Evolutionary conservation across 768 basidiomycete genomes (phyloP).

Genomic region (Psilocybe sp.): DNA sequence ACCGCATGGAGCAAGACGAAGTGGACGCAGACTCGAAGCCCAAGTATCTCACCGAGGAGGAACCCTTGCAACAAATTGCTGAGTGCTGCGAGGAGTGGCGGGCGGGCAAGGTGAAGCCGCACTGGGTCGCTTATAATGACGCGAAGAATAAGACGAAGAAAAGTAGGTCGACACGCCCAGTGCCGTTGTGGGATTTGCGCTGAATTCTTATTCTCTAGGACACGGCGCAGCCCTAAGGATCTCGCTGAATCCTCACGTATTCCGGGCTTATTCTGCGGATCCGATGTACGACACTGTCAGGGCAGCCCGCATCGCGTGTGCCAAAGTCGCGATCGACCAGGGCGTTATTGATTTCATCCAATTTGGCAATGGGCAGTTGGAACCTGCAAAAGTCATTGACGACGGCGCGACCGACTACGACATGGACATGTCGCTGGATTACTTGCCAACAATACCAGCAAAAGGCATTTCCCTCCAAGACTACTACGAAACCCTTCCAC

Average conservation of each 20-base stretch:
- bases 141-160: slow-evolving; percentile 31
- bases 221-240: slow-evolving; percentile 59
- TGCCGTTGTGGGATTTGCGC: background rate
- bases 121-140: slow-evolving; percentile 52
- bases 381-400: slow-evolving; percentile 24
- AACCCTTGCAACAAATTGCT: slow-evolving; percentile 43
- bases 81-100: slow-evolving; percentile 54
- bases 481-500: slow-evolving; percentile 65
- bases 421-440: background rate
- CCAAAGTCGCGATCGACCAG: slow-evolving; percentile 47
- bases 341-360: slow-evolving; percentile 59
- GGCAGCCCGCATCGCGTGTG: slow-evolving; percentile 53
- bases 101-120: slow-evolving; percentile 44
- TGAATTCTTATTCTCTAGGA: slow-evolving; percentile 23
- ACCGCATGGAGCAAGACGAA: slow-evolving; percentile 15
- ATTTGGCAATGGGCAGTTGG: slow-evolving; percentile 49
- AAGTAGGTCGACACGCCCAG: slow-evolving; percentile 29
- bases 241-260: slow-evolving; percentile 45
- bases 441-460: slow-evolving; percentile 5
- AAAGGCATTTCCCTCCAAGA: slow-evolving; percentile 43
- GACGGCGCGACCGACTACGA: slow-evolving; percentile 13
- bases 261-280: slow-evolving; percentile 49
- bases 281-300: slow-evolving; percentile 35
- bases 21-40: slow-evolving; percentile 6
- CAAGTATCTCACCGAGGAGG: slow-evolving; percentile 15